Percentiles rank a stretch among this genome's conserved stretches.
phyloP scores from a whole-genome alignment of 768 basidiomycete species.

The Kwoniella europaea region DNA sequence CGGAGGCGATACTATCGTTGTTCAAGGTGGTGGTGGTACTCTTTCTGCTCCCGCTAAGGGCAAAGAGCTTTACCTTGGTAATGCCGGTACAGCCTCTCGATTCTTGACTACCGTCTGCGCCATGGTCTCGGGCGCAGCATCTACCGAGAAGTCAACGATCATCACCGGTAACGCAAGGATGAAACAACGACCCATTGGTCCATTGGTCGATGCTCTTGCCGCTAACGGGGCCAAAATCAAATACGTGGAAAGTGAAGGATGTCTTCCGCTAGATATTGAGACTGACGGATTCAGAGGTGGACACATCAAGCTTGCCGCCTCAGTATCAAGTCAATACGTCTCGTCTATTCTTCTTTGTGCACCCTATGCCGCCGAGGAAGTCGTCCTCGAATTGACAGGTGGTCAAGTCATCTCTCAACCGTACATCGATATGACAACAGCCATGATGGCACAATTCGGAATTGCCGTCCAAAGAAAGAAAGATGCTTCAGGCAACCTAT shows the following conservation, averaged over 20 bases:
- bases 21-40: constrained; percentile 80
- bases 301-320: constrained; percentile 83
- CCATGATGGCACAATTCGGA: constrained; percentile 96
- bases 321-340: constrained; percentile 96
- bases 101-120: constrained; percentile 97
- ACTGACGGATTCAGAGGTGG: constrained; percentile 77
- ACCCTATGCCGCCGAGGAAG: constrained; percentile 82
- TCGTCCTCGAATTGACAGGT: constrained; percentile 86
- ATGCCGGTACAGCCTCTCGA: constrained; percentile 95
- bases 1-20: constrained; percentile 90
- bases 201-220: constrained; percentile 85
- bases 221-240: constrained; percentile 78
- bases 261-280: constrained; percentile 77
- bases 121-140: constrained; percentile 63
- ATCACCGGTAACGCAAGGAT: constrained; percentile 98
- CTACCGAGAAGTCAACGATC: constrained; percentile 64
- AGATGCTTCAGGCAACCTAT: constrained; percentile 67
- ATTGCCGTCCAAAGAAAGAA: constrained; percentile 71
- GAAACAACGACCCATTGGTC: constrained; percentile 97
- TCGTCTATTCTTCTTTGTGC: constrained; percentile 96
- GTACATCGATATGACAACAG: constrained; percentile 99
- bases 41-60: constrained; percentile 75
- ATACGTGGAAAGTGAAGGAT: constrained; percentile 79
- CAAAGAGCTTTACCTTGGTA: constrained; percentile 91
- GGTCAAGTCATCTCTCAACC: constrained; percentile 97